Conservation (phyloP, 805 yeast species). For the Phaffomyces opuntiae region DNA sequence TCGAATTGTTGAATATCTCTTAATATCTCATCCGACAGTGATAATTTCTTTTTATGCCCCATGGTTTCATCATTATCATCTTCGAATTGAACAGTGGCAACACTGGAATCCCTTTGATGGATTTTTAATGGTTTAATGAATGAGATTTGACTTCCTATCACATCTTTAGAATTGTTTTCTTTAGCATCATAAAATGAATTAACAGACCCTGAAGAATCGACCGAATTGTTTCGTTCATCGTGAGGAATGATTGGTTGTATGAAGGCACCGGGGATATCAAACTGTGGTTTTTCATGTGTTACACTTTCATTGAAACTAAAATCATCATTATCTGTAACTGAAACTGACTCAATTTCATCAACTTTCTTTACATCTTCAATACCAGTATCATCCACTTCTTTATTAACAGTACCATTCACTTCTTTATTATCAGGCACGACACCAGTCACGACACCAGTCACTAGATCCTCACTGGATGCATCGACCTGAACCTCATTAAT, state of each 20-base stretch:
- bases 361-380: background rate
- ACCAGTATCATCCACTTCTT: background rate
- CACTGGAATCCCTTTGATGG: constrained; percentile 11
- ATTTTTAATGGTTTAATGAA: constrained; percentile 17
- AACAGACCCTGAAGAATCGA: background rate
- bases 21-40: constrained; percentile 23
- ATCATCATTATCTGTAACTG: background rate
- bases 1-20: constrained; percentile 22
- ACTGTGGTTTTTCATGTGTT: background rate
- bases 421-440: too few relatives aligned
- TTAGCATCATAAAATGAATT: constrained; percentile 5
- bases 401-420: too few relatives aligned
- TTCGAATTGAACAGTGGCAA: too few relatives aligned
- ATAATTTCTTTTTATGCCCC: constrained; percentile 15
- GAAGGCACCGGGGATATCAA: background rate
- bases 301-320: background rate
- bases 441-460: too few relatives aligned
- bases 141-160: constrained; percentile 1
- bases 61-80: background rate
- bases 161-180: background rate
- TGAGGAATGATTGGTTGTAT: background rate
- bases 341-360: background rate
- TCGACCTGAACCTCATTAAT: background rate
- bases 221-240: too few relatives aligned
- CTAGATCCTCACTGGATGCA: background rate